Evolutionary conservation across 208 protist genomes (phyloP).

Genomic region (Balamuthia mandrillaris): DNA sequence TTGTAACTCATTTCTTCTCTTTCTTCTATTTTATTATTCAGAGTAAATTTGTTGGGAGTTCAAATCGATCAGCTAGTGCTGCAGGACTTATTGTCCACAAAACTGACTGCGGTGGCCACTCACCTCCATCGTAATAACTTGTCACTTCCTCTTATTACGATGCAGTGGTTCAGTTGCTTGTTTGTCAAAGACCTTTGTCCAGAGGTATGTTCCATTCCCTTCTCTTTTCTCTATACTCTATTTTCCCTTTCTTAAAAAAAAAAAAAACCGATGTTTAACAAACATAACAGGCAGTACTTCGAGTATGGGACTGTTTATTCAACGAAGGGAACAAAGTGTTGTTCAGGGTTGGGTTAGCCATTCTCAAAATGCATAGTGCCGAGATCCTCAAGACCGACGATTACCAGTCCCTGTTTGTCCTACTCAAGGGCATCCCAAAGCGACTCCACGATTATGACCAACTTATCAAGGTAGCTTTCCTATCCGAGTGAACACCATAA

Average conservation of each 20-base stretch:
- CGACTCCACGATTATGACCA: neutral
- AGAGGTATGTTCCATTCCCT: constrained; percentile 25
- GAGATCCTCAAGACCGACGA: constrained; percentile 22
- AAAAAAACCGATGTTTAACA: neutral
- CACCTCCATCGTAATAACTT: constrained; percentile 49
- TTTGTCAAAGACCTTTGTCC: constrained; percentile 60
- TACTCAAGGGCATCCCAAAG: constrained; percentile 4
- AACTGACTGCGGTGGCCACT: constrained; percentile 44
- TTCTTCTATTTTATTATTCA: too few species aligned
- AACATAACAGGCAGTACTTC: constrained; percentile 36
- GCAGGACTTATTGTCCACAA: constrained; percentile 38
- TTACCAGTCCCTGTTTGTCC: constrained; percentile 6
- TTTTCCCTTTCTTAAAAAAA: neutral
- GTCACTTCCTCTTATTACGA: constrained; percentile 45
- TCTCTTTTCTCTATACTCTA: neutral
- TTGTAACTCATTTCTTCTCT: too few species aligned
- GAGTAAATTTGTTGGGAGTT: constrained; percentile 45
- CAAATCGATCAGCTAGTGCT: constrained; percentile 60
- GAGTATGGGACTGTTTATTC: constrained; percentile 68
- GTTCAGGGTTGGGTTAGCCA: constrained; percentile 45
- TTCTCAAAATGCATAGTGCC: constrained; percentile 56
- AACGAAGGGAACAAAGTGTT: constrained; percentile 63
- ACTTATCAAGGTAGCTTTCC: neutral
- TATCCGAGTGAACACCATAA: neutral
- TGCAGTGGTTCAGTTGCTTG: constrained; percentile 68